phyloP scores from a whole-genome alignment of 2,329 filamentous ascomycete species.

The Botrytis porri region DNA sequence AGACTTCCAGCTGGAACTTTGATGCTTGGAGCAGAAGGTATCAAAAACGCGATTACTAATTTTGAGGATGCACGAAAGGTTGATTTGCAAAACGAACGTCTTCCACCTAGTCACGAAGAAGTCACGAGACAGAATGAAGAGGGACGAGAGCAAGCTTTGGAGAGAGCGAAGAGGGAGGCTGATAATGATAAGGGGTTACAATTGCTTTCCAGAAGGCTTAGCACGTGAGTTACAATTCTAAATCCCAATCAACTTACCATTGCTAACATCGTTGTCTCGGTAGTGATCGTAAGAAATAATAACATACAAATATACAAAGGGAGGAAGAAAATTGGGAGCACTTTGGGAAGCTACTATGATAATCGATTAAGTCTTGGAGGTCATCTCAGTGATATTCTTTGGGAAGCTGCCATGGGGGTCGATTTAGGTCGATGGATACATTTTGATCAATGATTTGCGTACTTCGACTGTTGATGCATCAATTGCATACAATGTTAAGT shows the following conservation, averaged over 20 bases:
- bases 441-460: constrained; percentile 16
- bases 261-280: constrained; percentile 13
- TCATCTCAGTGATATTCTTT: not conserved
- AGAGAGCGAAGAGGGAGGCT: constrained; percentile 81
- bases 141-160: constrained; percentile 76
- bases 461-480: constrained; percentile 4
- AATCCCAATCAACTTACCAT: not conserved
- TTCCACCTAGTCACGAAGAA: constrained; percentile 91
- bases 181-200: constrained; percentile 89
- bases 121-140: constrained; percentile 79
- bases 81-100: constrained; percentile 90
- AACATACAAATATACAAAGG: constrained; percentile 16
- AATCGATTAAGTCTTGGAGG: constrained; percentile 12
- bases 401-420: constrained; percentile 13
- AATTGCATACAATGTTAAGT: constrained; percentile 19
- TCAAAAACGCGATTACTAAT: constrained; percentile 95
- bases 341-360: constrained; percentile 17
- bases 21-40: constrained; percentile 96
- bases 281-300: constrained; percentile 33
- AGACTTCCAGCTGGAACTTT: constrained; percentile 90
- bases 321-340: not conserved
- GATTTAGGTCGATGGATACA: constrained; percentile 19
- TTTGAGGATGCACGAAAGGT: constrained; percentile 98
- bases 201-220: constrained; percentile 83
- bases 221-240: constrained; percentile 71